phyloP scores from a whole-genome alignment of 2,329 filamentous ascomycete species.

The Triangularia setosa region DNA sequence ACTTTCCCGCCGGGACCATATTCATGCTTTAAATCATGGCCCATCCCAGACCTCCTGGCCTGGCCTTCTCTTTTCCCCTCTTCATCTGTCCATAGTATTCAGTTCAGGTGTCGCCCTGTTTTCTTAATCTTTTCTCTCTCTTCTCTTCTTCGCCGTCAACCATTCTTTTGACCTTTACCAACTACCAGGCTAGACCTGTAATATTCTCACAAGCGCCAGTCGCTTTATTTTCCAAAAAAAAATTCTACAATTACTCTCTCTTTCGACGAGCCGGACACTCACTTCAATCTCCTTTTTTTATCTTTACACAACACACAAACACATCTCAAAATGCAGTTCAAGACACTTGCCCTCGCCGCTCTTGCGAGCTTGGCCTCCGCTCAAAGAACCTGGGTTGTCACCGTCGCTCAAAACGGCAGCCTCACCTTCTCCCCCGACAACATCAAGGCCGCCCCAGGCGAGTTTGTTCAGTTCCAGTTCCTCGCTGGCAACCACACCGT shows the following conservation, averaged over 20 bases:
- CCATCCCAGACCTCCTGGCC: conserved; percentile 28
- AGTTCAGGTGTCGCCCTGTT: conserved; percentile 18
- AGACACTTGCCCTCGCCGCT: conserved; percentile 43
- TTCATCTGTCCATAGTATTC: conserved; percentile 25
- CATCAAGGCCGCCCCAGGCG: conserved; percentile 59
- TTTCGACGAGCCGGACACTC: conserved; percentile 28
- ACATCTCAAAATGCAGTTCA: conserved; percentile 50
- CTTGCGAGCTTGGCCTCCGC: conserved; percentile 44
- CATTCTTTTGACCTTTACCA: conserved; percentile 30
- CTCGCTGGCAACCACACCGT: conserved; percentile 70
- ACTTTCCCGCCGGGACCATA: conserved; percentile 29
- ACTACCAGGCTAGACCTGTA: conserved; percentile 45
- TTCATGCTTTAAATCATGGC: conserved; percentile 40
- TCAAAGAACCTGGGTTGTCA: conserved; percentile 49
- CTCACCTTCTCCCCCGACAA: conserved; percentile 64
- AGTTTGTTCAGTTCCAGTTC: conserved; percentile 66
- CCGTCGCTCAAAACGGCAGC: conserved; percentile 46
- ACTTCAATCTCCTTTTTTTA: conserved; percentile 23
- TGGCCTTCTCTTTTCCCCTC: conserved; percentile 25
- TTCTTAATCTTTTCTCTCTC: conserved; percentile 26
- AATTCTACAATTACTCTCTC: conserved; percentile 22
- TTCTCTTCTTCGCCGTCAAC: conserved; percentile 25
- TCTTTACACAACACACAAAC: conserved; percentile 19
- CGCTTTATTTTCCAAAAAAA: conserved; percentile 33
- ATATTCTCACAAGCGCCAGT: conserved; percentile 43